These are phyloP conservation scores for Scopulariopsis brevicaulis DNA, from an alignment of 2,329 filamentous ascomycete genomes.

Conservation along the genomic window DNA sequence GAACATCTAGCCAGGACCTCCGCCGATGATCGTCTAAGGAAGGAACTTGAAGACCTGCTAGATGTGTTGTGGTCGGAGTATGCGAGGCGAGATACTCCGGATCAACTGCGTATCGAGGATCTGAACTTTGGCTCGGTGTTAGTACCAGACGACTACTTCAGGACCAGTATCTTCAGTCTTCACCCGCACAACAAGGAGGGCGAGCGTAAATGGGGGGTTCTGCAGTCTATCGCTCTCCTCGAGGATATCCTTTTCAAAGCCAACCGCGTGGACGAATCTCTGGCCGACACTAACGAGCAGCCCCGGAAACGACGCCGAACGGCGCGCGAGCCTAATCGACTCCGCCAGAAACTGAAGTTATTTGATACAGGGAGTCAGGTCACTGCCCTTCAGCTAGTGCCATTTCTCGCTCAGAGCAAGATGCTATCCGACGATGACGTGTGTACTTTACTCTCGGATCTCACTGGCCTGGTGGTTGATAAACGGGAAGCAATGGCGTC, in stretches of 20 bases:
- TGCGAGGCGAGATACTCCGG: slow-evolving; percentile 54
- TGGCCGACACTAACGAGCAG: slow-evolving; percentile 24
- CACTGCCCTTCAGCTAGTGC: slow-evolving; percentile 44
- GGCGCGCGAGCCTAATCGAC: slow-evolving; percentile 27
- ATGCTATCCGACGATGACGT: slow-evolving; percentile 39
- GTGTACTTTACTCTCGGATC: slow-evolving; percentile 40
- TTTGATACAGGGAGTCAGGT: slow-evolving; percentile 29
- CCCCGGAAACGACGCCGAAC: slow-evolving; percentile 40
- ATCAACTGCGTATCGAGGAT: slow-evolving; percentile 69
- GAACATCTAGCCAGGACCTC: slow-evolving; percentile 39
- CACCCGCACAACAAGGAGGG: slow-evolving; percentile 38
- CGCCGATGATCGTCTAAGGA: slow-evolving; percentile 22
- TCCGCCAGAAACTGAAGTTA: slow-evolving; percentile 36
- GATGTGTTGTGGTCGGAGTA: slow-evolving; percentile 73
- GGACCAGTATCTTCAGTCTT: slow-evolving; percentile 38
- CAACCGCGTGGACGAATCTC: slow-evolving; percentile 2
- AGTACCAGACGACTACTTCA: slow-evolving; percentile 31
- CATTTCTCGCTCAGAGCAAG: slow-evolving; percentile 40
- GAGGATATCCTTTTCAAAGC: slow-evolving; percentile 27
- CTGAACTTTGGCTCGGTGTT: slow-evolving; percentile 43
- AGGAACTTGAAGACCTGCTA: slow-evolving; percentile 50
- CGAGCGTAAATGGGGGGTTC: slow-evolving; percentile 48
- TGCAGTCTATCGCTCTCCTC: slow-evolving; percentile 47
- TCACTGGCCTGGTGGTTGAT: slow-evolving; percentile 51
- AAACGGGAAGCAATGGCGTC: slow-evolving; percentile 56